Base-by-base conservation (phyloP, 2,329 filamentous ascomycete species). In the Coniochaeta sp. region DNA sequence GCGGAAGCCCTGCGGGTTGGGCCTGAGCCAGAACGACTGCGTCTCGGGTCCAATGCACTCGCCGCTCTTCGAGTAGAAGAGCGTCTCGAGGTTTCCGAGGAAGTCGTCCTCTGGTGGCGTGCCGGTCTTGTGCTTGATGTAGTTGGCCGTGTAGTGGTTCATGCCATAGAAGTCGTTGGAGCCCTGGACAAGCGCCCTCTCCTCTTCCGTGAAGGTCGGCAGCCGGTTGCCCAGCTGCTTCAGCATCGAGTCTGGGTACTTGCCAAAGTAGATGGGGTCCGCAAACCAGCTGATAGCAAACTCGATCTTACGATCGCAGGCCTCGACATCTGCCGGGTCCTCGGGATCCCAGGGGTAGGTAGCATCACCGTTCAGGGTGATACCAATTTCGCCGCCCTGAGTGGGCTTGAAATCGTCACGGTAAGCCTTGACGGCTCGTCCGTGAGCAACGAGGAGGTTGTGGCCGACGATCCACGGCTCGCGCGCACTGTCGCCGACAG, bases 111-210 rank as follows among this genome's bases (percentile, higher is more conserved):
- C 77, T 1, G 83, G 79, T 0, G 89, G 76, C 56, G 81, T 76
- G 7, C 81, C 82, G 8, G 82, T 80, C 69, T 85, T 84, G 76
- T 93, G 87, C 72, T 86, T 87, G 76, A 96, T 87, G 76, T 90
- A 96, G 80, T 95, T 90, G 70, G 90, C 89, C 58, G 90, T 93
- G 79, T 96, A 96, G 80, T 92, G 89, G 79, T 96, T 96, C 90
- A 93, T 93, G 73, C 90, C 91, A 74, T 96, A 96, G 76, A 96
- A 96, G 78, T 96, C 91, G 73, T 95, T 95, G 71, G 88, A 91
- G n/a, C 89, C 90, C 69, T 88, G 81, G 54, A 96, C 86, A n/a
- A 95, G 79, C 1, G 83, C 84, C 26, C 79, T 73, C 70, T 96
- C 90, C 65, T 90, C 89, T 0, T 81, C 74, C 0, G 89, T 91